Base-by-base conservation (phyloP, 129 eudicot species). In the Artemisia tridentata region DNA sequence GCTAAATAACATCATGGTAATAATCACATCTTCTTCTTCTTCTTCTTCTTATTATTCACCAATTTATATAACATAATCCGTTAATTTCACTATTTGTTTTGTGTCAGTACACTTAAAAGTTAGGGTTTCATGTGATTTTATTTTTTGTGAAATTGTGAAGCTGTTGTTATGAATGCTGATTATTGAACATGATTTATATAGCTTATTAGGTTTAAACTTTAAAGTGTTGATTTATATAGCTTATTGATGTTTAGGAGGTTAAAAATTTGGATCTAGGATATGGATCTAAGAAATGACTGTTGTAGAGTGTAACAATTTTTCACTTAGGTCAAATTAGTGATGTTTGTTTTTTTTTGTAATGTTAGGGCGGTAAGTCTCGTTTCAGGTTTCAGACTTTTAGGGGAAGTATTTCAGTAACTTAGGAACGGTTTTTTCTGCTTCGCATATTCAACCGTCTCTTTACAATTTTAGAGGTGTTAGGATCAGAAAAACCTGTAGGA, bases 1-100 rank as follows among this genome's bases (percentile, higher is more conserved):
- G 70, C 21, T 43, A 70, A 29, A 34, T 34, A 34, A 38, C 45
- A 7, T 38, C 16, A 69, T 77, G 76, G 76, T 77, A 77, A 61
- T 25, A 45, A 6, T 50, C 25, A 12, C 9, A 21, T 43, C 7
- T 16, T 19, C 1, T 66, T 19, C 5, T 54, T 20, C 58, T 61
- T 19, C 1, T 75, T 18, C 12, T 53, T 19, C 57, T 60, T 41
- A 3, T 25, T 29, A 12, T 29, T 60, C 55, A 45, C 31, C 23
- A 18, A 15, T 77, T 69, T 5, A 16, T 23, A 59, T 61, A n/a
- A 20, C 55, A 31, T 60, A 41, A 68, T 68, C 17, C n/a, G 34
- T 5, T 58, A 21, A 69, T 20, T 62, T 65, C 47, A 54, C 41
- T 56, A 25, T 25, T 29, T 29, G 4, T 29, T 29, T 29, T 29